Base-by-base conservation (phyloP, 177 flowering plant species). In the Telopea speciosissima region DNA sequence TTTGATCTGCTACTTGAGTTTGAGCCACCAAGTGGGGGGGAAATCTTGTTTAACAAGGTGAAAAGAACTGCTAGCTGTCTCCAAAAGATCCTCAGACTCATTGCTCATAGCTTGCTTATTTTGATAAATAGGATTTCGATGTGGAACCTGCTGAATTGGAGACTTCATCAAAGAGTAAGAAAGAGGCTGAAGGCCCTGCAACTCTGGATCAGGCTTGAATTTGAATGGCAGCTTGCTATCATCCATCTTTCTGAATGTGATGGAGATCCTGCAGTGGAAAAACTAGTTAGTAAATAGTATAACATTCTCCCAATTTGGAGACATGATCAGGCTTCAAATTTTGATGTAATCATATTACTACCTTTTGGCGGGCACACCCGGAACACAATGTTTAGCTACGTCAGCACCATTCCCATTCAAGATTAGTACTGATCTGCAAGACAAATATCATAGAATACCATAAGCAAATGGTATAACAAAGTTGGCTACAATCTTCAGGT, bases 161-260 rank as follows among this genome's bases (percentile, higher is more conserved):
- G 63, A 24, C 62, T 40, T 70, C 17, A 24, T 21, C 5, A 22
- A 13, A 3, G 75, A 72, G 19, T 12, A n/a, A 2, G 6, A 24
- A 8, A 80, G 54, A 60, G 81, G 86, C 68, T 61, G 70, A 28
- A 83, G 44, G 14, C 77, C 77, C 33, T 59, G 45, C 66, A 87
- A 67, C 54, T 87, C 88, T 45, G 83, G 87, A 28, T 87, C 88
- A 6, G 81, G 81, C 0, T 56, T 23, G 63, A 74, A 85, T 24
- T 49, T 73, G 73, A 65, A 76, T 40, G 90, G 90, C 9, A 76
- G 24, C 58, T 83, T 86, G 76, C 71, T 78, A 2, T 79, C 81
- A 22, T 85, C 90, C 90, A 86, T 86, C 71, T 79, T 86, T 67
- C 88, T 67, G 62, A 86, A 86, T 21, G 90, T 87, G 28, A 87